phyloP scores from a whole-genome alignment of 192 early-diverging fungal species.

The Podila epicladia region DNA sequence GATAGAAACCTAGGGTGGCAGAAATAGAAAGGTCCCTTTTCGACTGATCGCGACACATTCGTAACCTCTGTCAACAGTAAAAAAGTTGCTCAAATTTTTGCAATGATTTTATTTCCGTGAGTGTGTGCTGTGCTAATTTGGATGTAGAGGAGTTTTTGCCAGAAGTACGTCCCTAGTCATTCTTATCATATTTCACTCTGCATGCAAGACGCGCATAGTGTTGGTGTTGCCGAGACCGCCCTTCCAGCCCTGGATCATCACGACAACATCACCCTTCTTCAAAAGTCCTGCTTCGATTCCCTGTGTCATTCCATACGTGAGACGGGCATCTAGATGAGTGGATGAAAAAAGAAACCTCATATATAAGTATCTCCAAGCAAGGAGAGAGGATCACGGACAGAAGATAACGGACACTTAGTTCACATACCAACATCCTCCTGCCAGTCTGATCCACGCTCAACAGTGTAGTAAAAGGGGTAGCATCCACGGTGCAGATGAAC shows the following conservation, averaged over 20 bases:
- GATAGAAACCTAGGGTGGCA: too few relatives aligned
- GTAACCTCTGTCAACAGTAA: too few relatives aligned
- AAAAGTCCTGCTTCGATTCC: constrained; percentile 72
- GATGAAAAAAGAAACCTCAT: neutral
- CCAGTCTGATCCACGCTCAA: constrained; percentile 42
- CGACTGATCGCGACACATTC: too few relatives aligned
- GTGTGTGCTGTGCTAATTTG: too few relatives aligned
- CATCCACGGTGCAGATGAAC: constrained; percentile 78
- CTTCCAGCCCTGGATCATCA: constrained; percentile 87
- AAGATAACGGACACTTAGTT: neutral
- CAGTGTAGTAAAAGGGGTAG: constrained; percentile 71
- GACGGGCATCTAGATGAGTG: constrained; percentile 63
- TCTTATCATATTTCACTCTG: constrained; percentile 29
- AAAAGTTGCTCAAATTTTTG: too few relatives aligned
- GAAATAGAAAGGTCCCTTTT: too few relatives aligned
- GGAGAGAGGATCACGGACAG: neutral
- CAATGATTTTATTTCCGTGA: too few relatives aligned
- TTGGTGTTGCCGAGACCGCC: constrained; percentile 87
- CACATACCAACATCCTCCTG: constrained; percentile 51
- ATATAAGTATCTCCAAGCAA: neutral
- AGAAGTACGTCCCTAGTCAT: too few relatives aligned
- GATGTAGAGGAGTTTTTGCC: too few relatives aligned
- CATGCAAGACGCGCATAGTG: constrained; percentile 77
- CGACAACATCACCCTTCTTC: constrained; percentile 73
- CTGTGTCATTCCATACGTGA: constrained; percentile 73